Base-by-base conservation (phyloP, 2,329 filamentous ascomycete genomes). In the Juglanconis oblonga region DNA sequence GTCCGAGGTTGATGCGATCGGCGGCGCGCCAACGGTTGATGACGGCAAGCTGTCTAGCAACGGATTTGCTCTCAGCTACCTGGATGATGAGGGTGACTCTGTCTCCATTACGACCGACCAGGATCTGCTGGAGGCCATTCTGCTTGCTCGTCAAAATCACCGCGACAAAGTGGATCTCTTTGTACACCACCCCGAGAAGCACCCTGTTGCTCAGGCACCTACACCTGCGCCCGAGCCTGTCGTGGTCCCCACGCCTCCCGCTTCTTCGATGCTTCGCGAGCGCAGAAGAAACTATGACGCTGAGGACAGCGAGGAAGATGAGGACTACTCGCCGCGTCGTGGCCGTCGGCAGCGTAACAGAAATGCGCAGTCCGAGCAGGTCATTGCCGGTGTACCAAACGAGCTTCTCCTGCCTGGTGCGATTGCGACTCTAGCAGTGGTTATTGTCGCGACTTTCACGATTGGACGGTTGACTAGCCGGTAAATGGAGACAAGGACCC, bases 161-260 rank as follows among this genome's bases (percentile, higher is more conserved):
- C 87, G 87, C 50, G 95, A 98, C 67, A 99, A 99, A 81, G 95
- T 99, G 24, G 95, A 99, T 69, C 83, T 99, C 14, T 98, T 97
- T 69, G 93, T 98, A 11, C 95, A 99, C 72, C 90, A 99, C 68
- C 93, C 94, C 1, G 87, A 92, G 64, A 89, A 95, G 76, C 87
- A 94, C n/a, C 90, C 93, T 0, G 82, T 92, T n/a, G 79, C 86
- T 9, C 79, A 83, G 1, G 83, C 85, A 0, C 74, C 87, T 5
- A 52, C 56, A 10, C 81, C 80, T 31, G 70, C 73, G 29, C 74
- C 77, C 3, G 76, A 80, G 31, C 69, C 76, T 1, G 62, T 70
- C 1, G 67, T 71, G 2, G 24, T 77, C 10, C 69, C 74, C 42
- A 82, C 80, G 0, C 83, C 82, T 14, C 77, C 80, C 31, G 71